phyloP scores from a whole-genome alignment of 1,139 yeast genomes.

The Arxiozyma heterogenica region DNA sequence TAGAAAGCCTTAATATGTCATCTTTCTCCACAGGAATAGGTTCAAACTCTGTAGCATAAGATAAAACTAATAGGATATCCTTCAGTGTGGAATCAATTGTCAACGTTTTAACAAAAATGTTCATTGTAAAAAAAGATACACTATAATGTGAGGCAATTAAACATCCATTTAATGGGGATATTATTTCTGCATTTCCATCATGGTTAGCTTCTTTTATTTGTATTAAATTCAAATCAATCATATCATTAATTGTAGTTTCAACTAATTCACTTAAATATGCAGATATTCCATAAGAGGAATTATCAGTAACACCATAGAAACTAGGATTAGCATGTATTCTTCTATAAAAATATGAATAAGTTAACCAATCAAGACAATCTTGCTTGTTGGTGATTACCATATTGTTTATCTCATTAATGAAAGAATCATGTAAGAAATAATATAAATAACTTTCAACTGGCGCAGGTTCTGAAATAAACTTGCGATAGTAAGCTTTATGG shows the following conservation, averaged over 20 bases:
- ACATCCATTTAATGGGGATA: conserved; percentile 59
- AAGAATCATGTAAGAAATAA: conserved; percentile 50
- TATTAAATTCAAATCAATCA: conserved; percentile 52
- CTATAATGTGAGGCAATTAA: conserved; percentile 68
- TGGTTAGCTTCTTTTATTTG: conserved; percentile 41
- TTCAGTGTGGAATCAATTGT: conserved; percentile 49
- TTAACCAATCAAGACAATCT: conserved; percentile 85
- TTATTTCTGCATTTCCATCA: conserved; percentile 35
- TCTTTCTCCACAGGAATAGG: conserved; percentile 49
- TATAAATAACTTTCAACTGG: conserved; percentile 78
- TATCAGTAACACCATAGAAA: conserved; percentile 67
- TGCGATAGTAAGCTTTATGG: conserved; percentile 55
- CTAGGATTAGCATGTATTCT: conserved; percentile 77
- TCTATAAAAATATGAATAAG: conserved; percentile 75
- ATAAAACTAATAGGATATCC: conserved; percentile 54
- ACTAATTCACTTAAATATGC: conserved; percentile 76
- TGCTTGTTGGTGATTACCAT: conserved; percentile 61
- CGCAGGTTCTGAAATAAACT: conserved; percentile 63
- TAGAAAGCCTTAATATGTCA: conserved; percentile 43
- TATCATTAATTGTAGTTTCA: conserved; percentile 61
- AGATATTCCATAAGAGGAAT: conserved; percentile 60
- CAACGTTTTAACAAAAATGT: conserved; percentile 42
- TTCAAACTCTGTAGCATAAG: conserved; percentile 61
- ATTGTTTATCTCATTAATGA: conserved; percentile 63
- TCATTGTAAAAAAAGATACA: conserved; percentile 58